These are phyloP conservation scores for Vachellia pachyceras DNA, from an alignment of 306 rosid species.

Conservation along the genomic window DNA sequence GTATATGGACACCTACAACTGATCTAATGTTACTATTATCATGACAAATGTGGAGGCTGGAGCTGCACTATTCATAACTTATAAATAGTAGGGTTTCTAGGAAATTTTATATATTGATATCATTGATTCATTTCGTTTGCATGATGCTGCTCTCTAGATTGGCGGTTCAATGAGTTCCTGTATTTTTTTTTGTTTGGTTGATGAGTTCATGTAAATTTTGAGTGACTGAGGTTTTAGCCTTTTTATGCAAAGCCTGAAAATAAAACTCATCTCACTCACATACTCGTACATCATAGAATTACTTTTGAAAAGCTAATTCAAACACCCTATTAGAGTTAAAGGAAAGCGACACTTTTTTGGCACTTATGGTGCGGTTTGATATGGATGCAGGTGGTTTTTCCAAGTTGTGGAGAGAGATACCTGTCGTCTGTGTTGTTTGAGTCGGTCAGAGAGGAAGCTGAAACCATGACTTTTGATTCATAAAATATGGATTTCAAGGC, in stretches of 20 bases:
- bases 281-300: too few relatives aligned
- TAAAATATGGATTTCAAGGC: conserved; percentile 38
- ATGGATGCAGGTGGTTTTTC: conserved; percentile 69
- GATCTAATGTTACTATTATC: too few relatives aligned
- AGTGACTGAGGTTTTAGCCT: too few relatives aligned
- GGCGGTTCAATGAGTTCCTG: not conserved
- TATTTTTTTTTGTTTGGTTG: too few relatives aligned
- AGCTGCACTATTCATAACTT: too few relatives aligned
- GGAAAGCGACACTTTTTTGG: not conserved
- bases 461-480: conserved; percentile 71
- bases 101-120: not conserved
- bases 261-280: too few relatives aligned
- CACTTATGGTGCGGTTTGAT: conserved; percentile 4
- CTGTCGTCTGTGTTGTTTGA: conserved; percentile 80
- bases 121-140: conserved; percentile 10
- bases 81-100: too few relatives aligned
- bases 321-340: not conserved
- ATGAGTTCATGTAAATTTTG: too few relatives aligned
- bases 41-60: not conserved
- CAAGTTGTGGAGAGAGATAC: conserved; percentile 90
- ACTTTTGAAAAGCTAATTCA: too few relatives aligned
- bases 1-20: conserved; percentile 1
- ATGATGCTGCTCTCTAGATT: not conserved
- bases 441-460: conserved; percentile 65
- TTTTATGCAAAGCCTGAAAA: too few relatives aligned